Conservation (phyloP, 208 protist genomes). For the Tritrichomonas foetus region DNA sequence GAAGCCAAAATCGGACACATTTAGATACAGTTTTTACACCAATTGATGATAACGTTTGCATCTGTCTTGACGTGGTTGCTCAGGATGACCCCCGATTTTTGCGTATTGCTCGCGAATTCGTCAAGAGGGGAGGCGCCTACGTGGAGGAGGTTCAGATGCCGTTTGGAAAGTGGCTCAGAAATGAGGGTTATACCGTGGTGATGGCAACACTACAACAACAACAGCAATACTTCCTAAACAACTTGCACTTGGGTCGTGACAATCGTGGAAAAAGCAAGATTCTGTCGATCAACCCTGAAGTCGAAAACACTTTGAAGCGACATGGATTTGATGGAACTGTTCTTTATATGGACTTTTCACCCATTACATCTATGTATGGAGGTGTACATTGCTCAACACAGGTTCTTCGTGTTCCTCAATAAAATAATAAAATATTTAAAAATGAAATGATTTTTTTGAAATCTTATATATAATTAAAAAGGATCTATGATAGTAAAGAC, state of each 20-base stretch:
- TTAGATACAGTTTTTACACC: background rate
- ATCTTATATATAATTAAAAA: no score
- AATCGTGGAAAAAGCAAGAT: background rate
- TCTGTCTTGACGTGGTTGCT: constrained; percentile 10
- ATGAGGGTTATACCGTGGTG: background rate
- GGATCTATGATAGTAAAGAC: no score
- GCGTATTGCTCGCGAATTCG: background rate
- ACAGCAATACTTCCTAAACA: background rate
- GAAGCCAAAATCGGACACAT: background rate
- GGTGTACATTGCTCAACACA: constrained; percentile 13
- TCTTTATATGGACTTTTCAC: background rate
- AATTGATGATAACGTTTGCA: background rate
- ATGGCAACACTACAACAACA: background rate
- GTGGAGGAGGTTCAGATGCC: background rate
- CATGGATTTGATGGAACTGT: constrained; percentile 6
- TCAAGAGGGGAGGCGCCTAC: background rate
- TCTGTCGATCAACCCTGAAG: background rate
- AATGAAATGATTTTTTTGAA: no score
- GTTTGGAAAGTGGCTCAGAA: constrained; percentile 18
- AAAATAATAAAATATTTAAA: no score
- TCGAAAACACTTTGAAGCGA: background rate
- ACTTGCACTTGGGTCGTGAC: background rate
- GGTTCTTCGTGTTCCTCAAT: background rate
- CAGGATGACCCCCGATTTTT: background rate
- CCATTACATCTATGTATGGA: background rate